phyloP scores from a whole-genome alignment of 2,329 filamentous ascomycete species.

The Biscogniauxia sp. region DNA sequence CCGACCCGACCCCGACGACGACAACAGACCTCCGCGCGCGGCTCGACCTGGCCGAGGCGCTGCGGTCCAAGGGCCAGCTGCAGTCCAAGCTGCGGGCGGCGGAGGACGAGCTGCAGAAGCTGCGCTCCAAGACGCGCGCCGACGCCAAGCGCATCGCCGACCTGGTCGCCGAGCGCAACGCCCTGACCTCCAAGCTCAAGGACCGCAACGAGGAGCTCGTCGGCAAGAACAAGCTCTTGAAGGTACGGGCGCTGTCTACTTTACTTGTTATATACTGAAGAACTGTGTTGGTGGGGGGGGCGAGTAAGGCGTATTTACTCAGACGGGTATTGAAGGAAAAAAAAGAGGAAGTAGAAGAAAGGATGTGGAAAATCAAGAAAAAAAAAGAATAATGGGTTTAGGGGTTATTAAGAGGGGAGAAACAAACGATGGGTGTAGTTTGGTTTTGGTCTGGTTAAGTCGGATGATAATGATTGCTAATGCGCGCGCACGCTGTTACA shows the following conservation, averaged over 20 bases:
- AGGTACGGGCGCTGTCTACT: slow-evolving; percentile 48
- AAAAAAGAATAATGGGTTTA: too few species aligned
- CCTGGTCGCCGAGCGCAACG: slow-evolving; percentile 60
- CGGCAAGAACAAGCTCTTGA: slow-evolving; percentile 79
- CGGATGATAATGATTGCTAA: neutral
- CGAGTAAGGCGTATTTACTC: too few species aligned
- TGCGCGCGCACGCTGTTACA: slow-evolving; percentile 31
- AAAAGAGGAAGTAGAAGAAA: too few species aligned
- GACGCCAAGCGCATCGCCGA: slow-evolving; percentile 61
- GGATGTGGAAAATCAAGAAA: too few species aligned
- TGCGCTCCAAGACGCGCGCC: slow-evolving; percentile 58
- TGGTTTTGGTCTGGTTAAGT: neutral
- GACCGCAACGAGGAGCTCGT: slow-evolving; percentile 84
- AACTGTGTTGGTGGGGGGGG: too few species aligned
- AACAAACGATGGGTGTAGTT: neutral
- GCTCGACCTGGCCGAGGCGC: slow-evolving; percentile 71
- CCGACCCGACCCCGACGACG: slow-evolving; percentile 14
- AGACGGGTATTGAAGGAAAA: too few species aligned
- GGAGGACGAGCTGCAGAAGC: slow-evolving; percentile 60
- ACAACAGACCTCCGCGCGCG: slow-evolving; percentile 44
- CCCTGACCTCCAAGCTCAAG: slow-evolving; percentile 64
- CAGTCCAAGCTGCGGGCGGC: slow-evolving; percentile 61
- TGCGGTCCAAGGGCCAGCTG: slow-evolving; percentile 69
- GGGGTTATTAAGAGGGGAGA: too few species aligned
- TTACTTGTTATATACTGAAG: too few species aligned